phyloP scores from a whole-genome alignment of 169 alveolate genomes.

The Cryptosporidium parvum region DNA sequence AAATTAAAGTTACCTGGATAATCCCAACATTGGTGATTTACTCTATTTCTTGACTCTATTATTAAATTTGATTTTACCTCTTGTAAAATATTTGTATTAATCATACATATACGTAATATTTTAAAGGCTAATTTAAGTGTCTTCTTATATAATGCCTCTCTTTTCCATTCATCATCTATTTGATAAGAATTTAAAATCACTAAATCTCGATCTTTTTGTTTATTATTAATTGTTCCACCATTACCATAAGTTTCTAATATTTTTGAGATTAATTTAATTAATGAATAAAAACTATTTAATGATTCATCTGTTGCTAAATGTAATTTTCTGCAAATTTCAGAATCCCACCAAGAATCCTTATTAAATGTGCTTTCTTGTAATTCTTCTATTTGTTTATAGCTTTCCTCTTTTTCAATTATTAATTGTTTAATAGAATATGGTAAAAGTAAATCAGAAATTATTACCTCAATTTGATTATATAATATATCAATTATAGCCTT shows the following conservation, averaged over 20 bases:
- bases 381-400: background rate
- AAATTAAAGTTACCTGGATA: slow-evolving; percentile 32
- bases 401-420: slow-evolving; percentile 25
- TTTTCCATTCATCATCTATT: slow-evolving; percentile 24
- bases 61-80: slow-evolving; percentile 18
- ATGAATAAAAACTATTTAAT: background rate
- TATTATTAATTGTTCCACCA: slow-evolving; percentile 10
- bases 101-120: slow-evolving; percentile 32
- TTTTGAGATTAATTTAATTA: slow-evolving; percentile 25
- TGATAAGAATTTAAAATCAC: background rate
- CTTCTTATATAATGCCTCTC: slow-evolving; percentile 15
- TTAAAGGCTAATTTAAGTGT: slow-evolving; percentile 23
- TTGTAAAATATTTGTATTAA: background rate
- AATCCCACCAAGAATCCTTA: slow-evolving; percentile 56
- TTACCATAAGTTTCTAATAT: slow-evolving; percentile 61
- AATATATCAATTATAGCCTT: slow-evolving; percentile 39
- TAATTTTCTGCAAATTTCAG: slow-evolving; percentile 23
- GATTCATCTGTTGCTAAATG: slow-evolving; percentile 25
- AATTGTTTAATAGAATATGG: slow-evolving; percentile 52
- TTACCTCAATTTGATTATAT: slow-evolving; percentile 40
- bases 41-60: slow-evolving; percentile 31
- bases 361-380: background rate
- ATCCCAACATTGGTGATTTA: slow-evolving; percentile 39
- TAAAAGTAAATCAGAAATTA: slow-evolving; percentile 38
- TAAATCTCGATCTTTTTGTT: background rate